Evolutionary conservation across 176 grass and related monocot genomes (phyloP), one percentile per base, ranked within the genome.

Genomic region (Tillandsia leiboldiana): DNA sequence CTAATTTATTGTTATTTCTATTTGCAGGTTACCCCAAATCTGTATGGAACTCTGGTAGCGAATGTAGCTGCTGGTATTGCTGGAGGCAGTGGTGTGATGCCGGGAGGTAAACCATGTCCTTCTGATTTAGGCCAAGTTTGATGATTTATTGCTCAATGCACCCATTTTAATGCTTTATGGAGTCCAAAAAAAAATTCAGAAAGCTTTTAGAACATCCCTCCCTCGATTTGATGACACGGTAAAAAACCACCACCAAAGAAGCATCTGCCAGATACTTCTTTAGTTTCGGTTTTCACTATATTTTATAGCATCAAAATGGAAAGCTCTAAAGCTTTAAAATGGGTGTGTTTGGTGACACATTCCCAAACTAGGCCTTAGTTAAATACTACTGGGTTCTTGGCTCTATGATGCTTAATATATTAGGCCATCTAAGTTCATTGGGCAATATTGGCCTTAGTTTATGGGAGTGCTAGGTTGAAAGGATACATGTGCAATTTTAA

Each of bases 21-120:
- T 72, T 79, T 53, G 79, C 76, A 99, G 94, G 94, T 99, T 64
- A 99, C 94, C 10, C 94, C 94, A 66, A 99, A 99, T 81, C 89
- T 99, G 59, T 99, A 99, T 61, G 94, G 94, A 11, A 99, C 91
- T 80, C 83, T 99, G 73, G 94, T 99, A 75, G 82, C 94, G 26
- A 99, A 99, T 47, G 93, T 90, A 17, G 84, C 94, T 85, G 94
- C 94, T 67, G 94, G 94, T 72, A 87, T 99, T 86, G 94, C 85
- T 69, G 94, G 94, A 76, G 94, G 94, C 51, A 99, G 86, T 22
- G 94, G 94, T 70, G 75, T 93, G 63, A 99, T 99, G 94, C 90
- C 94, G 63, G 94, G 94, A 93, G 94, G 94, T 97, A 59, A 59
- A 18, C 15, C 14, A 59, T 59, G 14, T 9, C 14, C n/a, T 17